Percentiles rank a stretch among this genome's conserved stretches.
Evolutionary conservation across 2,329 filamentous ascomycete species (phyloP).

Genomic region (Penicillium nordicum): DNA sequence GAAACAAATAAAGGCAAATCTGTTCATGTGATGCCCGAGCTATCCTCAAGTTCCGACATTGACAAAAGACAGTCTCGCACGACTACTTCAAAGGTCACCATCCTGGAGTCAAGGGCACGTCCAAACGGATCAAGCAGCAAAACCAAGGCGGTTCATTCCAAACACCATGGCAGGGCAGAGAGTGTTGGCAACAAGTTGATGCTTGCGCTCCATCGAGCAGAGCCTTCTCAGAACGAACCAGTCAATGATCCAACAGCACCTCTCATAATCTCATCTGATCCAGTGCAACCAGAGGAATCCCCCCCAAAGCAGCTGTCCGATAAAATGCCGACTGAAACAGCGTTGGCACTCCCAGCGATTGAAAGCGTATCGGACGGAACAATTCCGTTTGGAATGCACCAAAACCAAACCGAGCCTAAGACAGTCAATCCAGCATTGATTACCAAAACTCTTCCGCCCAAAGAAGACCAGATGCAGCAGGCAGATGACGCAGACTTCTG

Average conservation of each 20-base stretch:
- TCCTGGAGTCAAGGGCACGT: neutral
- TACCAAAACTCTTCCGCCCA: neutral
- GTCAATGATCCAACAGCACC: neutral
- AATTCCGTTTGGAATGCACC: neutral
- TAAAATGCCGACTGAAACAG: neutral
- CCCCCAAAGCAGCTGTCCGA: neutral
- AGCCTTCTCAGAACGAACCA: neutral
- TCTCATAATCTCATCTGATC: conserved; percentile 1
- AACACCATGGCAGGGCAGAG: neutral
- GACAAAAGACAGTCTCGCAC: neutral
- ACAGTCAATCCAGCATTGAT: neutral
- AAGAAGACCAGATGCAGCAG: neutral
- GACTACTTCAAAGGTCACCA: neutral
- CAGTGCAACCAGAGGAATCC: neutral
- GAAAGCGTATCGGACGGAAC: neutral
- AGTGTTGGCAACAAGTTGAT: conserved; percentile 6
- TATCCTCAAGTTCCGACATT: neutral
- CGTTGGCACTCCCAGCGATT: neutral
- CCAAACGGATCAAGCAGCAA: neutral
- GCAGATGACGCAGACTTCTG: neutral
- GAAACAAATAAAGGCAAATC: neutral
- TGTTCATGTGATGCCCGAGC: neutral
- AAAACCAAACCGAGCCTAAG: neutral
- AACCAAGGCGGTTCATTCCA: neutral
- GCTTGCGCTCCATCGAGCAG: conserved; percentile 1